Percentiles rank a stretch among this genome's conserved stretches.
phyloP scores from a whole-genome alignment of 2,329 filamentous ascomycete species.

The Colletotrichum sidae region DNA sequence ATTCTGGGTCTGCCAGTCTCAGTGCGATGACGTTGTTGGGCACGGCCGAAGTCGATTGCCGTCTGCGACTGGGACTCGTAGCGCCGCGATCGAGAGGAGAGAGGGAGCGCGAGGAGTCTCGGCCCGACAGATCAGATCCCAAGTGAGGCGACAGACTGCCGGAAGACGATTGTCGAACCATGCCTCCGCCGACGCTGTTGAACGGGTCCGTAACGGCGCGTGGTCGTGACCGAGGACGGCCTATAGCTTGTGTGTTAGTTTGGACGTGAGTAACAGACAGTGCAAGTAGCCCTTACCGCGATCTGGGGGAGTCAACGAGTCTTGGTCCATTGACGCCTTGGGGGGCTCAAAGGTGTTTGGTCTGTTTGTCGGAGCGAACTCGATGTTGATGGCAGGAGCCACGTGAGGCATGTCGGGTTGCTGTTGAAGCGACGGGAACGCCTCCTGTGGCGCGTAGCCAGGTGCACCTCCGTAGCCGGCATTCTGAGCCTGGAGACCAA shows the following conservation, averaged over 20 bases:
- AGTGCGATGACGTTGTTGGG: constrained; percentile 81
- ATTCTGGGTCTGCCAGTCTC: constrained; percentile 88
- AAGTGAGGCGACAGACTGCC: constrained; percentile 63
- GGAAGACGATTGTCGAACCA: constrained; percentile 52
- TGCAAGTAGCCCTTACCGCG: constrained; percentile 58
- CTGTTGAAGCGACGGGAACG: constrained; percentile 63
- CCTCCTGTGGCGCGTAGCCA: constrained; percentile 56
- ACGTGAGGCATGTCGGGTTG: constrained; percentile 79
- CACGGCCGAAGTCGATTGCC: constrained; percentile 74
- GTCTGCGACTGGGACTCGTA: constrained; percentile 59
- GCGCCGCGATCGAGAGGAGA: constrained; percentile 69
- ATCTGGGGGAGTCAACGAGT: constrained; percentile 87
- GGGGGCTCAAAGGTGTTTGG: constrained; percentile 74
- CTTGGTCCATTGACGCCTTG: constrained; percentile 75
- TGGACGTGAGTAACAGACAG: background rate
- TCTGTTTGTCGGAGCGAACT: constrained; percentile 82
- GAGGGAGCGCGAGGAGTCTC: constrained; percentile 65
- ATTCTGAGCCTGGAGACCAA: constrained; percentile 56
- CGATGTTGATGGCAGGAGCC: constrained; percentile 94
- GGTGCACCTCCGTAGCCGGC: constrained; percentile 51
- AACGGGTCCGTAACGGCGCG: constrained; percentile 72
- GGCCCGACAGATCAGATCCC: constrained; percentile 56
- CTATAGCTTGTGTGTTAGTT: constrained; percentile 47
- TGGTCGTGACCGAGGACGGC: constrained; percentile 61
- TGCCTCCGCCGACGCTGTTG: constrained; percentile 57